Evolutionary conservation across 305 asterid species (phyloP).

Genomic region (Plantago lanceolata): DNA sequence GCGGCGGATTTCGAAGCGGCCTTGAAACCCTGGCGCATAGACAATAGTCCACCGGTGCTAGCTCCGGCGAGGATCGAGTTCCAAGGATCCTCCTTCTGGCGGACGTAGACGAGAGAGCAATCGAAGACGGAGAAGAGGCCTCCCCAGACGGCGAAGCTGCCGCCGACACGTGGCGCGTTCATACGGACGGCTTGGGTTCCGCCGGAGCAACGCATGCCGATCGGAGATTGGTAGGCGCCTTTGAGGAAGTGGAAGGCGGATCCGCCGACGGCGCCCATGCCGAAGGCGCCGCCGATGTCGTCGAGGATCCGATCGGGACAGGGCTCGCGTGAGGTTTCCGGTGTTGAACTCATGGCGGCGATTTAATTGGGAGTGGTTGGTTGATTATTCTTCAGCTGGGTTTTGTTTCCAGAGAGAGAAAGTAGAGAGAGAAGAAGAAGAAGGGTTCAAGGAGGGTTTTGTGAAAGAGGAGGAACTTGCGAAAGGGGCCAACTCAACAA

Average conservation of each 20-base stretch:
- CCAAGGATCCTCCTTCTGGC: conserved; percentile 69
- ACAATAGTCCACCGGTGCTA: conserved; percentile 49
- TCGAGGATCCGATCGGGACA: conserved; percentile 69
- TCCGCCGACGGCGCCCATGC: conserved; percentile 64
- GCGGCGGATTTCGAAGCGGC: conserved; percentile 40
- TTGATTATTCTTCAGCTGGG: not conserved
- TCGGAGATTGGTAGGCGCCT: conserved; percentile 52
- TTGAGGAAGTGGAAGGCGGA: conserved; percentile 48
- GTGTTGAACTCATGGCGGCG: conserved; percentile 40
- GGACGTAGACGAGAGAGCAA: conserved; percentile 48
- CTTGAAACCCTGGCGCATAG: conserved; percentile 47
- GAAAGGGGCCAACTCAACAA: not conserved
- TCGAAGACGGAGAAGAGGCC: conserved; percentile 50
- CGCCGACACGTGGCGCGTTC: conserved; percentile 58
- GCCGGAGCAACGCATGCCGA: conserved; percentile 45
- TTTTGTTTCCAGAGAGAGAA: conserved; percentile 4
- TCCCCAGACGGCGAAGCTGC: conserved; percentile 71
- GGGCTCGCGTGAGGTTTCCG: conserved; percentile 50
- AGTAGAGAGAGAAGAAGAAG: conserved; percentile 9
- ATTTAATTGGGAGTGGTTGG: not conserved
- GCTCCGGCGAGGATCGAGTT: conserved; percentile 58
- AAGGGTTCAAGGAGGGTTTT: conserved; percentile 3
- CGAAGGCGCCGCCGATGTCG: conserved; percentile 55
- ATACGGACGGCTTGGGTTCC: conserved; percentile 54
- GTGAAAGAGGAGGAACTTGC: not conserved